Conservation (phyloP, 768 basidiomycete species). For the Krasilnikovozyma curviuscula region DNA sequence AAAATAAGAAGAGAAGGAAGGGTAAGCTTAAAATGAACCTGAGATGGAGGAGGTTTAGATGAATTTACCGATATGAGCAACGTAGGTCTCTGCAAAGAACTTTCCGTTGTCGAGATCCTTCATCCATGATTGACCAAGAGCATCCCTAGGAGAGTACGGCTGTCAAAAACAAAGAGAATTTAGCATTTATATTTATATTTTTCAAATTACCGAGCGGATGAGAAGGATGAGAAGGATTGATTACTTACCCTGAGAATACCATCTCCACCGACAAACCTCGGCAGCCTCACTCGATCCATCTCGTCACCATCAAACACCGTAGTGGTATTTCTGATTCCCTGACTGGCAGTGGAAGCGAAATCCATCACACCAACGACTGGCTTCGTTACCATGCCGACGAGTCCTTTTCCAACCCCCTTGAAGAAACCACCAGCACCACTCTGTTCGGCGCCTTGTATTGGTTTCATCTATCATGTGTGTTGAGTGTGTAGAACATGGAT, state of each 20-base stretch:
- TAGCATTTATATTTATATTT: background rate
- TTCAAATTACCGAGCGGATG: background rate
- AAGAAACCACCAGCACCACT: conserved; percentile 92
- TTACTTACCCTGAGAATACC: conserved; percentile 60
- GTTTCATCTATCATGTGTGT: conserved; percentile 52
- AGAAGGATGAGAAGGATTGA: background rate
- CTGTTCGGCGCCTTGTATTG: conserved; percentile 85
- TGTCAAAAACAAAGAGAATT: conserved; percentile 21
- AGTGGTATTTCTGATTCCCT: conserved; percentile 95
- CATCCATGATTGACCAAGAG: conserved; percentile 91
- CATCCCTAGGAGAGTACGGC: conserved; percentile 79
- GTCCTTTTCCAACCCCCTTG: conserved; percentile 84
- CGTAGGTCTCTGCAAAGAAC: conserved; percentile 64
- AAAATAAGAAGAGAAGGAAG: conserved; percentile 2
- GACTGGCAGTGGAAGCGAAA: conserved; percentile 79
- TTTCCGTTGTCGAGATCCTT: conserved; percentile 77
- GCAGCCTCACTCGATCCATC: conserved; percentile 70
- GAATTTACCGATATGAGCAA: conserved; percentile 69
- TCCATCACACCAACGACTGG: conserved; percentile 94
- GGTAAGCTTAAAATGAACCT: background rate
- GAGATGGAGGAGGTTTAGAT: background rate
- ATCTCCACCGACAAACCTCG: conserved; percentile 68
- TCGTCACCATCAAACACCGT: conserved; percentile 89
- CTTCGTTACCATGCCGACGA: conserved; percentile 92
- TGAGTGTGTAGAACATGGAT: background rate